Conservation (phyloP, 1,284 basidiomycete genomes). For the Cutaneotrichosporon mucoides region DNA sequence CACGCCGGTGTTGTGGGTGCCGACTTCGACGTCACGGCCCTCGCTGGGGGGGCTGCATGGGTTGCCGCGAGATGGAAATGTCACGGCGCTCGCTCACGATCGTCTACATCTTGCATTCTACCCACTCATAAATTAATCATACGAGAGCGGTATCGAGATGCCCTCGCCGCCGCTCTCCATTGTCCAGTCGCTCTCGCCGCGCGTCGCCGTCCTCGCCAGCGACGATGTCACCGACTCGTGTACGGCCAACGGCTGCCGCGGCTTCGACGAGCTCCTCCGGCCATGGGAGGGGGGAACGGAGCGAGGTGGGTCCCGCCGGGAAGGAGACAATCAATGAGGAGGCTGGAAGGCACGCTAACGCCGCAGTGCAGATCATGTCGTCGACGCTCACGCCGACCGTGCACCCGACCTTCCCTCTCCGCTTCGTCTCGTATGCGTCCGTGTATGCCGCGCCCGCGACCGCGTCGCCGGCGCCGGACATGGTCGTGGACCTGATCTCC, state of each 20-base stretch:
- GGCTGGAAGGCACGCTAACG: neutral
- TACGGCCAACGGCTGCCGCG: conserved; percentile 45
- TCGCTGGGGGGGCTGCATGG: no score
- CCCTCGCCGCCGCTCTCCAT: conserved; percentile 46
- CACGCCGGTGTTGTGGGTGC: no score
- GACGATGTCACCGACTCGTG: conserved; percentile 46
- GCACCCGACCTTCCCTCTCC: conserved; percentile 45
- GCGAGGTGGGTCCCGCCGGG: conserved; percentile 34
- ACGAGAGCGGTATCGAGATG: conserved; percentile 25
- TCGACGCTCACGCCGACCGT: conserved; percentile 46
- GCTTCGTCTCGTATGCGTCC: conserved; percentile 44
- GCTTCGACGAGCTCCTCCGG: conserved; percentile 47
- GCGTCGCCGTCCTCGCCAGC: conserved; percentile 46
- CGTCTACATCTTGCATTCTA: neutral
- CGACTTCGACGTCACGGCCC: no score
- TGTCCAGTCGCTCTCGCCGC: conserved; percentile 46
- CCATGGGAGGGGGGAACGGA: conserved; percentile 48
- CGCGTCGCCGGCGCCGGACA: conserved; percentile 38
- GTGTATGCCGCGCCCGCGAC: conserved; percentile 35
- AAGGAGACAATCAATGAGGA: neutral
- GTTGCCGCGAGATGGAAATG: neutral
- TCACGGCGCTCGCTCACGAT: no score
- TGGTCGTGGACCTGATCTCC: conserved; percentile 45
- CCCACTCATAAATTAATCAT: neutral
- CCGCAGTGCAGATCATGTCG: conserved; percentile 45